These are phyloP conservation scores for Beauveria varroae DNA, from an alignment of 2,329 filamentous ascomycete genomes.

Conservation along the genomic window DNA sequence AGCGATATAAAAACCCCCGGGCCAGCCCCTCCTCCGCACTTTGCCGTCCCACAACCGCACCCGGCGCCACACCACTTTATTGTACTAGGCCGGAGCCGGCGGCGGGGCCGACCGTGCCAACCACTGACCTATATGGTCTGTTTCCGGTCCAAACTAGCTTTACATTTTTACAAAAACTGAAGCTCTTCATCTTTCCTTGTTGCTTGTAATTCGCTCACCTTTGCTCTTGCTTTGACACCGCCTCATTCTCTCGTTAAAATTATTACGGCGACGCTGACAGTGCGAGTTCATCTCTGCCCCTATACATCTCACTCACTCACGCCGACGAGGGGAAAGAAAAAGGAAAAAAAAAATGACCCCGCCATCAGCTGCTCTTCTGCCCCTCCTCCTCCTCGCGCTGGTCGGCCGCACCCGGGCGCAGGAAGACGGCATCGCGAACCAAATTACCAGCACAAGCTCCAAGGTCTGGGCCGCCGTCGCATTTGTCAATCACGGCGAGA, in stretches of 20 bases:
- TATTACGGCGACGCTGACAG: background rate
- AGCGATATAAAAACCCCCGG: no score
- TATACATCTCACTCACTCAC: background rate
- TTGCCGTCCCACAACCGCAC: background rate
- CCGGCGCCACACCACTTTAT: background rate
- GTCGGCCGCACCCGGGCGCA: background rate
- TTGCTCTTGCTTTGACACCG: background rate
- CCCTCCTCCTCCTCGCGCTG: background rate
- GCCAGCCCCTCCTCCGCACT: no score
- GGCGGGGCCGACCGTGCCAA: background rate
- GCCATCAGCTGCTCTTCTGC: background rate
- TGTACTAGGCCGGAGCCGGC: background rate
- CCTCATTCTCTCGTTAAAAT: background rate
- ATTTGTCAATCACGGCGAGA: constrained; percentile 47
- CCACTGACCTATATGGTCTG: constrained; percentile 1
- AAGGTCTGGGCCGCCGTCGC: constrained; percentile 43
- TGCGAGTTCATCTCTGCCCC: background rate
- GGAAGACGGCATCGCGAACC: background rate
- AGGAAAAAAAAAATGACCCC: background rate
- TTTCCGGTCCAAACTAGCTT: background rate
- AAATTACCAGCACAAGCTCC: constrained; percentile 18
- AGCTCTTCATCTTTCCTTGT: background rate
- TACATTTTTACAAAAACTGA: no score
- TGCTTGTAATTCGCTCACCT: background rate
- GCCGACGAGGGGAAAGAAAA: background rate